Evolutionary conservation across 192 early-diverging fungal genomes (phyloP).

Genomic region (Dissophora ornata): DNA sequence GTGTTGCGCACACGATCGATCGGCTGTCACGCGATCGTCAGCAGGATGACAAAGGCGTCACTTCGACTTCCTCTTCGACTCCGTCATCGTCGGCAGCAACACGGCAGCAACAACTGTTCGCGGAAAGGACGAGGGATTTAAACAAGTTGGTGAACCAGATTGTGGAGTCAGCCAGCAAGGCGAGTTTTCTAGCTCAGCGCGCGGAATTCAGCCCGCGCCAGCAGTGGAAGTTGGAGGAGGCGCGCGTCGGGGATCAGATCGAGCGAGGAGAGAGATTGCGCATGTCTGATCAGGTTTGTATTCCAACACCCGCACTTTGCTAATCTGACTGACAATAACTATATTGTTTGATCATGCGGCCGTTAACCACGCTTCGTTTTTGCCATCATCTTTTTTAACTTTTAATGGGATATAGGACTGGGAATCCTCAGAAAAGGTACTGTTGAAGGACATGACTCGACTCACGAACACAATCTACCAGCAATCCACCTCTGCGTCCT

Average conservation of each 20-base stretch:
- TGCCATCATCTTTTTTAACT: background rate
- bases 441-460: constrained; percentile 59
- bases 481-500: constrained; percentile 29
- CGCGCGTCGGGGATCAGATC: constrained; percentile 54
- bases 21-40: constrained; percentile 56
- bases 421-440: constrained; percentile 58
- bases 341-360: background rate
- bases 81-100: background rate
- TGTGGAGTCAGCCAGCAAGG: constrained; percentile 52
- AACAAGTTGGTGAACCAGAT: constrained; percentile 63
- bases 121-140: constrained; percentile 54
- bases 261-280: constrained; percentile 55
- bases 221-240: constrained; percentile 55
- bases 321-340: too few relatives aligned
- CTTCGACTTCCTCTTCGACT: constrained; percentile 3
- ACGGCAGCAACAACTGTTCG: background rate
- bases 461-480: constrained; percentile 61
- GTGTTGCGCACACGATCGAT: constrained; percentile 57
- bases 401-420: constrained; percentile 58
- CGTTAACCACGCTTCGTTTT: background rate
- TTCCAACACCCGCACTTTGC: too few relatives aligned
- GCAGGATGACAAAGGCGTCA: constrained; percentile 50
- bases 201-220: constrained; percentile 55
- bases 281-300: constrained; percentile 59
- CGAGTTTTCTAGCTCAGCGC: constrained; percentile 58